Evolutionary conservation across 2,329 filamentous ascomycete species (phyloP).

Genomic region (Plenodomus tracheiphilus): DNA sequence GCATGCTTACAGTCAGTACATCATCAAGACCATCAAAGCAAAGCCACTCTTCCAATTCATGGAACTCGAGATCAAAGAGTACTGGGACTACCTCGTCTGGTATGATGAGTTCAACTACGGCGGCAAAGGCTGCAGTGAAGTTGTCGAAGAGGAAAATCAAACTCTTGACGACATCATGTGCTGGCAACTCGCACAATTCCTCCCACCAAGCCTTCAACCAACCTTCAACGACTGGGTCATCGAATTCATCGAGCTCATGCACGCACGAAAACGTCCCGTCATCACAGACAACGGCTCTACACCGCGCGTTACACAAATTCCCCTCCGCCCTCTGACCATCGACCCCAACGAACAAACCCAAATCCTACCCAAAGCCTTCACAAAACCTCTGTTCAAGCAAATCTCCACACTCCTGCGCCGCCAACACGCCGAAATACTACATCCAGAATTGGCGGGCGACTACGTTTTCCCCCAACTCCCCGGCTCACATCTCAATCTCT

Average conservation of each 20-base stretch:
- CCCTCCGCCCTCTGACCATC: conserved; percentile 58
- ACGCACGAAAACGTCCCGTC: conserved; percentile 70
- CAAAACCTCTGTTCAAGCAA: conserved; percentile 87
- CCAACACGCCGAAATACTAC: conserved; percentile 85
- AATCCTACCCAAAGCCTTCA: conserved; percentile 80
- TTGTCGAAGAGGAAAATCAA: conserved; percentile 76
- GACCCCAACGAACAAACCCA: conserved; percentile 62
- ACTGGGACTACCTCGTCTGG: conserved; percentile 99
- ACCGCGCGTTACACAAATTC: conserved; percentile 63
- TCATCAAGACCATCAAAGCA: conserved; percentile 93
- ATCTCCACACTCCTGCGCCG: conserved; percentile 79
- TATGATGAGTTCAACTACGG: conserved; percentile 99
- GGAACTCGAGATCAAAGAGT: conserved; percentile 95
- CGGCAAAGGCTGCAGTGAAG: conserved; percentile 84
- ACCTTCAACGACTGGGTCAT: conserved; percentile 91
- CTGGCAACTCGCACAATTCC: conserved; percentile 93
- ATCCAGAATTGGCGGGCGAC: conserved; percentile 83
- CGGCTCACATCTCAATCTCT: conserved; percentile 65
- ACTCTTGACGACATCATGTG: conserved; percentile 92
- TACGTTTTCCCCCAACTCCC: conserved; percentile 84
- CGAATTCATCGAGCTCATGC: conserved; percentile 95
- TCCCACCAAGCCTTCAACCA: conserved; percentile 78
- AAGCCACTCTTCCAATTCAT: conserved; percentile 97
- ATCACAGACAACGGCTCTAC: conserved; percentile 53
- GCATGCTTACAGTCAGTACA: conserved; percentile 95